Base-by-base conservation (phyloP, 2,329 filamentous ascomycete genomes). In the Epichloe gansuensis region DNA sequence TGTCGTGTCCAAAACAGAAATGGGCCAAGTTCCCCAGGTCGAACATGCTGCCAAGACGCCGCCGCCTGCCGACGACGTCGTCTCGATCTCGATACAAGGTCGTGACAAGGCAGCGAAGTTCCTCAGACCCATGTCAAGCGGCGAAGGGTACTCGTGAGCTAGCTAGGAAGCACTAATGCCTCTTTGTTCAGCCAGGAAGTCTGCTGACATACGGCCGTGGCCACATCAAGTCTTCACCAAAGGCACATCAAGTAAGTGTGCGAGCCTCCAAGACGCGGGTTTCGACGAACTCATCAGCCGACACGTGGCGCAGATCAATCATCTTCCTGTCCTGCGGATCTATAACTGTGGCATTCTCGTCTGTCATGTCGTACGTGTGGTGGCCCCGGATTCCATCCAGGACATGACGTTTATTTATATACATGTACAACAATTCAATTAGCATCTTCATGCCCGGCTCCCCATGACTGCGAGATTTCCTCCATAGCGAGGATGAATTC, bases 371-470 rank as follows among this genome's bases (percentile, higher is more conserved):
- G 67, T 71, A 54, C 17, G 57, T 57, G 37, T 15, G 42, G 3
- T 11, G n/a, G n/a, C 39, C 5, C 13, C 5, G 2, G 51, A 23
- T 23, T 3, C 3, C 23, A 23, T 23, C 23, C 3, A 1, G 23
- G 23, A 23, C 23, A 23, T 23, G 23, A 23, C 23, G 3, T 23
- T 23, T 23, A 23, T 23, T 23, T 23, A 3, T 23, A 3, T 23
- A 23, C 23, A 4, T 23, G 23, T 21, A 21, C 2, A 21, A 23
- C 23, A 23, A 23, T 23, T 23, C 23, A 23, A 23, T 23, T 23
- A 57, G 59, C 52, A 44, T 75, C 17, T 75, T 76, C 50, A 81
- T 86, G 72, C 83, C 83, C 0, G 82, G 86, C 58, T 82, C 79
- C 82, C 82, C 0, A 75, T 82, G 60, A 72, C 77, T 23, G 74